Conservation (phyloP, 257 asterid genomes). For the Cruciata laevipes region DNA sequence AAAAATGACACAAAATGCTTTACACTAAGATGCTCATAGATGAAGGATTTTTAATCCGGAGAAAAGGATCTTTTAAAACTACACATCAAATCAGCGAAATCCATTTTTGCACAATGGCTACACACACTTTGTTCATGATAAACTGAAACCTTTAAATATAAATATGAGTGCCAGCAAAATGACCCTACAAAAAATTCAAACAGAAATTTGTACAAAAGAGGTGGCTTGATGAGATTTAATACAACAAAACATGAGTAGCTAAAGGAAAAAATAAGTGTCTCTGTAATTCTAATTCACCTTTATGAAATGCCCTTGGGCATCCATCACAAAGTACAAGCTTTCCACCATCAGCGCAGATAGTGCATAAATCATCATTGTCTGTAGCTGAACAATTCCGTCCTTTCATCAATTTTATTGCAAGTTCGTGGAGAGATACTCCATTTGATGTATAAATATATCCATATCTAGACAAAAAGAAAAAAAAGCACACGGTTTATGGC, state of each 20-base stretch:
- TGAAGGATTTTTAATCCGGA: not conserved
- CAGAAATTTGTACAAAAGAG: not conserved
- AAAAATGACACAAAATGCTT: not conserved
- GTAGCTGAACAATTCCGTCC: slow-evolving; percentile 64
- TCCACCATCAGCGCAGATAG: slow-evolving; percentile 98
- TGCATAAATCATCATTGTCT: slow-evolving; percentile 90
- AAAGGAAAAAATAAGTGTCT: not conserved
- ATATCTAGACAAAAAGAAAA: slow-evolving; percentile 52
- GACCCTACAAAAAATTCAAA: not conserved
- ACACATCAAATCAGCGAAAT: not conserved
- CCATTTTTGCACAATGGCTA: not conserved
- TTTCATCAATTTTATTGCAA: slow-evolving; percentile 68
- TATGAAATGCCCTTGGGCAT: slow-evolving; percentile 98
- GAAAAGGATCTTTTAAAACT: not conserved
- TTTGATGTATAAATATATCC: slow-evolving; percentile 90
- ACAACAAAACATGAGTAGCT: not conserved
- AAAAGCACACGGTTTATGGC: not conserved
- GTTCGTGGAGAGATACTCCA: slow-evolving; percentile 97
- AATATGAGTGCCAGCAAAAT: too few species aligned
- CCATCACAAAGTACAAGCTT: slow-evolving; percentile 97
- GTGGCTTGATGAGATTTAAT: not conserved
- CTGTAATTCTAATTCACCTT: slow-evolving; percentile 50
- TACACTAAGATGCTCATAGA: not conserved
- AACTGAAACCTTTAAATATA: not conserved
- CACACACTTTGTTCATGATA: not conserved